Conservation (phyloP, 1,284 basidiomycete genomes). For the Cryptococcus depauperatus region DNA sequence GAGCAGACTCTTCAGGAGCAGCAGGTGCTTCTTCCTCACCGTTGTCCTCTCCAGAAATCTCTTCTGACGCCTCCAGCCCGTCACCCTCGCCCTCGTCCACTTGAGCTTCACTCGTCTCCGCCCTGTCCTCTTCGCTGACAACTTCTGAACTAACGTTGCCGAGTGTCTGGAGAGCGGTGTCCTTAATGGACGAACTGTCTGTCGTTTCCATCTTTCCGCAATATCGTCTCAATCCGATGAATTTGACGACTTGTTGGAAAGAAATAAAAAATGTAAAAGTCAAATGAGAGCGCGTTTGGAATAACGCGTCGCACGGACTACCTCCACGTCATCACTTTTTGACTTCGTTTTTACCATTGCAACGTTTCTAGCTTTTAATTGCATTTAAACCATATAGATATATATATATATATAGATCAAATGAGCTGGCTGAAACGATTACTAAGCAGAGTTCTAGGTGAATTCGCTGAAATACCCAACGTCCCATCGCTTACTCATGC, state of each 20-base stretch:
- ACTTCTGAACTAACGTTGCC: not conserved
- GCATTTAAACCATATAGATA: no score
- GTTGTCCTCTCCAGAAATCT: not conserved
- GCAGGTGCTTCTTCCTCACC: not conserved
- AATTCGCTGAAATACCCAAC: no score
- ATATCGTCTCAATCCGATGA: not conserved
- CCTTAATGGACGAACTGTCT: not conserved
- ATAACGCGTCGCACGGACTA: not conserved
- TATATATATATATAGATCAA: no score
- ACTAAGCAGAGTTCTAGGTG: no score
- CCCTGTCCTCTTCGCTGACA: not conserved
- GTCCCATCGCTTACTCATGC: no score
- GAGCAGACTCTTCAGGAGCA: not conserved
- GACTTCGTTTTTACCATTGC: no score
- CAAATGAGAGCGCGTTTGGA: not conserved
- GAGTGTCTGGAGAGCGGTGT: slow-evolving; percentile 1
- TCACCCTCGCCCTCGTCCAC: not conserved
- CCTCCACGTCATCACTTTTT: not conserved
- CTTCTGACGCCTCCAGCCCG: not conserved
- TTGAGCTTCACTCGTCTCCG: not conserved
- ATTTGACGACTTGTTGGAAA: not conserved
- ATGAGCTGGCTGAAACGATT: no score
- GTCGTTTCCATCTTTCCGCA: not conserved
- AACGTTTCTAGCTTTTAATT: no score
- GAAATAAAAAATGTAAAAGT: not conserved